These are phyloP conservation scores for Leishmania arabica DNA, from an alignment of 208 protist species.

Conservation along the genomic window DNA sequence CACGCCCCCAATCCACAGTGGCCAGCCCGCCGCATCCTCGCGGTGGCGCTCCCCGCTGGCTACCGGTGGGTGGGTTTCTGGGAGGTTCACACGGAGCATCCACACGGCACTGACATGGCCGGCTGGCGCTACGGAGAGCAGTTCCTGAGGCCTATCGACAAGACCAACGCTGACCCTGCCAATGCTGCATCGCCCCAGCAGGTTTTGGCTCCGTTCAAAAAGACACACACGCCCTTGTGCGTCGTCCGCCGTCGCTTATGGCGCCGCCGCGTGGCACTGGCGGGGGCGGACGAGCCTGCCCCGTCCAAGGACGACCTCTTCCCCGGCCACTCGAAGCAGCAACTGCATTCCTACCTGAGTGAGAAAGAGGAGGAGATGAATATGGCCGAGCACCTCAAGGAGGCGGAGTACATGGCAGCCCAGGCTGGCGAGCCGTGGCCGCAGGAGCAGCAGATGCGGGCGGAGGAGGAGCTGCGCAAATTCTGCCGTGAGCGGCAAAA, in stretches of 20 bases:
- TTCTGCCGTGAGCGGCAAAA: slow-evolving; percentile 38
- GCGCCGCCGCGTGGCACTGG: slow-evolving; percentile 43
- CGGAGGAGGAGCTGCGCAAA: slow-evolving; percentile 48
- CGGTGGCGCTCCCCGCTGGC: slow-evolving; percentile 31
- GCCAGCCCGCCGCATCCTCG: slow-evolving; percentile 16
- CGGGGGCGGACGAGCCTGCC: slow-evolving; percentile 2
- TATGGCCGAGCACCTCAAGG: slow-evolving; percentile 47
- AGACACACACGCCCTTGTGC: slow-evolving; percentile 43
- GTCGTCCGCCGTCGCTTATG: slow-evolving; percentile 54
- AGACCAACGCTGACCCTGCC: not conserved
- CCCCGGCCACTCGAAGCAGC: slow-evolving; percentile 13
- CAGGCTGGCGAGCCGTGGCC: slow-evolving; percentile 37
- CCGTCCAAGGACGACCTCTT: slow-evolving; percentile 13
- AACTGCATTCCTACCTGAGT: slow-evolving; percentile 31
- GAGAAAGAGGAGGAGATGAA: slow-evolving; percentile 55
- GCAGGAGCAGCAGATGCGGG: slow-evolving; percentile 39
- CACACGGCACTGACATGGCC: slow-evolving; percentile 36
- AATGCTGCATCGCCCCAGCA: not conserved
- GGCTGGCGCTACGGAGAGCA: slow-evolving; percentile 60
- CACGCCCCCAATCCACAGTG: slow-evolving; percentile 16
- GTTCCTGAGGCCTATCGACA: slow-evolving; percentile 23
- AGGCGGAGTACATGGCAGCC: slow-evolving; percentile 14
- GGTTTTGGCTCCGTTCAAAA: slow-evolving; percentile 40
- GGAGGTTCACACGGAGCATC: slow-evolving; percentile 45
- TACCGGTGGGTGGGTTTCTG: slow-evolving; percentile 61